phyloP scores from a whole-genome alignment of 225 moss, liverwort and hornwort genomes.

The Straminergon stramineum region DNA sequence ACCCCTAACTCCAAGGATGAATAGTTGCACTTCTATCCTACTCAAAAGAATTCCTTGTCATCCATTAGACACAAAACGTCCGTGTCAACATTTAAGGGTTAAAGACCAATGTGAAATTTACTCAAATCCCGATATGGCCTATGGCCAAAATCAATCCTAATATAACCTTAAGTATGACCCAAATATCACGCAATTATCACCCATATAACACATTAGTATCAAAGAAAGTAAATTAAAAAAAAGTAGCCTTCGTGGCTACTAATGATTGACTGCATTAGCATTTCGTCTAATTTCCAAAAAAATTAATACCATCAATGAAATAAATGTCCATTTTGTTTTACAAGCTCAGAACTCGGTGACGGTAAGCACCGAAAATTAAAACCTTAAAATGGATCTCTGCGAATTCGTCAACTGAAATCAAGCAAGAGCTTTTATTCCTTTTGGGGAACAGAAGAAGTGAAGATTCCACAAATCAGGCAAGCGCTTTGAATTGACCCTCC shows the following conservation, averaged over 20 bases:
- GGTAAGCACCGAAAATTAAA: not conserved
- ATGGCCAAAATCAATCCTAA: fast-evolving
- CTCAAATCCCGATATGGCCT: not conserved
- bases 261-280: not conserved
- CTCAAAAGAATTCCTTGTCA: too few species aligned
- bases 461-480: not conserved
- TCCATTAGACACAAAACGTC: too few species aligned
- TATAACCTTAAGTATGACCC: not conserved
- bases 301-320: not conserved
- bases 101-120: too few species aligned
- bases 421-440: not conserved
- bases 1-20: too few species aligned
- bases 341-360: not conserved
- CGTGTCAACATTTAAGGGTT: too few species aligned
- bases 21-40: too few species aligned
- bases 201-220: not conserved
- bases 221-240: not conserved
- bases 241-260: not conserved
- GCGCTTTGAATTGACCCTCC: not conserved
- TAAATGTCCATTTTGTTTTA: not conserved
- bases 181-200: not conserved
- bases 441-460: not conserved
- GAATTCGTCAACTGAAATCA: not conserved
- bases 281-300: not conserved
- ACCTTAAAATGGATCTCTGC: not conserved